Percentiles rank a stretch among this genome's conserved stretches.
These are phyloP conservation scores for Mycena chlorophos DNA, from an alignment of 768 basidiomycete species.

Conservation along the genomic window DNA sequence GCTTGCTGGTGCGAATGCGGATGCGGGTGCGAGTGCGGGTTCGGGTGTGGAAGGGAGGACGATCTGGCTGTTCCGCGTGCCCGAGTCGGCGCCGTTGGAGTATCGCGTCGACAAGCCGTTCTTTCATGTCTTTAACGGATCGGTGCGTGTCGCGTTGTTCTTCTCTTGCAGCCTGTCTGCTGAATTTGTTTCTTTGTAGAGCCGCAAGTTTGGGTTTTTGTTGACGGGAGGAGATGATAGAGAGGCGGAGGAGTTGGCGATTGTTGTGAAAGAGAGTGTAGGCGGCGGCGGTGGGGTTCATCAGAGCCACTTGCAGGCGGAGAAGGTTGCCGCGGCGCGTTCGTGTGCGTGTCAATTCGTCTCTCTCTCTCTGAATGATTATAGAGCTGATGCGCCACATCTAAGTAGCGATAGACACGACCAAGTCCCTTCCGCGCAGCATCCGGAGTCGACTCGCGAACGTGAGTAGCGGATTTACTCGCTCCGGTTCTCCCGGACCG, in stretches of 20 bases:
- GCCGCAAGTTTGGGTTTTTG: slow-evolving; percentile 52
- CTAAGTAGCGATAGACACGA: too few species aligned
- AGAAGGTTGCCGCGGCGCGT: too few species aligned
- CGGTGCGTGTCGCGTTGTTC: slow-evolving; percentile 51
- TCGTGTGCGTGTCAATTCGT: background rate
- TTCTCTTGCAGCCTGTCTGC: slow-evolving; percentile 40
- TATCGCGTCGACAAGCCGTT: slow-evolving; percentile 87
- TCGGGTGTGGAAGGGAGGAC: slow-evolving; percentile 40
- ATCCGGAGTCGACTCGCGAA: slow-evolving; percentile 20
- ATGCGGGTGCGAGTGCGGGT: background rate
- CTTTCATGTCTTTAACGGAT: slow-evolving; percentile 87
- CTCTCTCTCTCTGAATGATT: too few species aligned
- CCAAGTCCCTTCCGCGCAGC: slow-evolving; percentile 19
- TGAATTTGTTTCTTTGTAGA: slow-evolving; percentile 53
- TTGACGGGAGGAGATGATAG: slow-evolving; percentile 45
- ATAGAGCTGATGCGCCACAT: too few species aligned
- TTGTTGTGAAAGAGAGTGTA: slow-evolving; percentile 33
- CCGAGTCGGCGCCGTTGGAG: slow-evolving; percentile 45
- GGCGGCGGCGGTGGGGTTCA: background rate
- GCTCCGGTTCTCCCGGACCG: too few species aligned
- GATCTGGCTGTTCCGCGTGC: slow-evolving; percentile 69
- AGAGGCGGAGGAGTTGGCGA: slow-evolving; percentile 44
- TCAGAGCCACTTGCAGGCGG: background rate
- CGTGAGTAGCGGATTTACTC: slow-evolving; percentile 42
- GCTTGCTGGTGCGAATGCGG: slow-evolving; percentile 7